Evolutionary conservation across 2,329 filamentous ascomycete genomes (phyloP).

Genomic region (Beauveria bassiana): DNA sequence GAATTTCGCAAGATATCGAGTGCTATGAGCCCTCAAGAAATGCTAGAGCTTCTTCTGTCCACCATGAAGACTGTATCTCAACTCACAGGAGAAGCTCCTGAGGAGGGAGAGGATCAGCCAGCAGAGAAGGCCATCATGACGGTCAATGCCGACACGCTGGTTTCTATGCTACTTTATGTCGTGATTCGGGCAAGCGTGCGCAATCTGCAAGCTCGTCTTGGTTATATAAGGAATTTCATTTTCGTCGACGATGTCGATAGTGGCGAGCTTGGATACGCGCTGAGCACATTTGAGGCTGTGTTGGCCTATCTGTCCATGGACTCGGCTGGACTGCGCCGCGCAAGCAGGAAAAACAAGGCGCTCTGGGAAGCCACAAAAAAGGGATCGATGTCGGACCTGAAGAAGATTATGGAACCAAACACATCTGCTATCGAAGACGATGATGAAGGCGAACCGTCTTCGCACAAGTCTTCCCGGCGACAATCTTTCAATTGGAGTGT

Average conservation of each 20-base stretch:
- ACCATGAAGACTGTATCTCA: slow-evolving; percentile 80
- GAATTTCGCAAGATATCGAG: slow-evolving; percentile 80
- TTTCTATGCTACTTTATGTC: slow-evolving; percentile 83
- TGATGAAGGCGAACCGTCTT: slow-evolving; percentile 34
- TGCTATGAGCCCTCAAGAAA: slow-evolving; percentile 76
- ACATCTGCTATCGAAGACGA: slow-evolving; percentile 39
- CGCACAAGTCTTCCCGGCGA: slow-evolving; percentile 30
- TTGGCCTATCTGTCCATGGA: slow-evolving; percentile 79
- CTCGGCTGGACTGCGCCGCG: slow-evolving; percentile 71
- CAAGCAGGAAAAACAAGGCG: slow-evolving; percentile 76
- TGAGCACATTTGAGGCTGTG: slow-evolving; percentile 94
- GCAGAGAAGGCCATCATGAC: slow-evolving; percentile 51
- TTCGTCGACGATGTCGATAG: slow-evolving; percentile 97
- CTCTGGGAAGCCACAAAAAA: slow-evolving; percentile 79
- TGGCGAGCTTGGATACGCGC: slow-evolving; percentile 89
- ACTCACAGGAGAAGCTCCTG: slow-evolving; percentile 39
- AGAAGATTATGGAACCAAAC: slow-evolving; percentile 69
- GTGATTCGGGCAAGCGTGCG: slow-evolving; percentile 85
- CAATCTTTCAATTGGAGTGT: slow-evolving; percentile 42
- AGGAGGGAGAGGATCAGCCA: slow-evolving; percentile 25
- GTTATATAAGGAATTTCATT: slow-evolving; percentile 97
- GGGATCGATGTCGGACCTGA: slow-evolving; percentile 70
- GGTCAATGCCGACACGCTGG: slow-evolving; percentile 80
- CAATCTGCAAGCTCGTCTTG: slow-evolving; percentile 76
- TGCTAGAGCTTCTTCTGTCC: slow-evolving; percentile 71